phyloP scores from a whole-genome alignment of 176 grass and related monocot genomes.

The Oryza rufipogon region DNA sequence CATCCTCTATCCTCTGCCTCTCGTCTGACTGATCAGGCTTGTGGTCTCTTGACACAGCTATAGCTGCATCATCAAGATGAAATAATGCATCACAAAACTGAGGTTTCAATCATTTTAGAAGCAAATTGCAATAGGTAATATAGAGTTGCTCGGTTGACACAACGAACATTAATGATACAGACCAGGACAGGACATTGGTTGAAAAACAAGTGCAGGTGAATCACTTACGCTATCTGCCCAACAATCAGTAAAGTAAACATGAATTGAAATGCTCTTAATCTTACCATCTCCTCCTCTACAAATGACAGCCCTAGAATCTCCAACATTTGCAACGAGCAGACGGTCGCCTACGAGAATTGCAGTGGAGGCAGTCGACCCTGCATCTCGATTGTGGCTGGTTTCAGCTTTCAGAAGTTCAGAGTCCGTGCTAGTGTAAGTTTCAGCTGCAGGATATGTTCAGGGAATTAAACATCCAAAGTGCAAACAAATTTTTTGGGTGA shows the following conservation, averaged over 20 bases:
- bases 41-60: slow-evolving; percentile 86
- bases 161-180: neutral
- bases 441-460: slow-evolving; percentile 48
- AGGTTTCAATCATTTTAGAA: neutral
- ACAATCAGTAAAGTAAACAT: neutral
- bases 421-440: slow-evolving; percentile 83
- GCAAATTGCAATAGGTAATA: neutral
- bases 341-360: slow-evolving; percentile 84
- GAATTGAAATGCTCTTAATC: neutral
- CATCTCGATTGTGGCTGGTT: slow-evolving; percentile 65
- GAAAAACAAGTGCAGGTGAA: neutral
- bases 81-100: neutral
- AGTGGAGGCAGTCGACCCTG: slow-evolving; percentile 84
- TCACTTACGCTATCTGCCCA: no score
- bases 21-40: slow-evolving; percentile 86
- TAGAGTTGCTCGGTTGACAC: neutral
- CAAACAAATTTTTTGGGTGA: neutral
- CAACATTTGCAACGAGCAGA: slow-evolving; percentile 82
- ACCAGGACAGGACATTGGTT: neutral
- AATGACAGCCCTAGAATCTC: slow-evolving; percentile 88
- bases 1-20: slow-evolving; percentile 81
- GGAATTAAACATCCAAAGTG: neutral
- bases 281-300: slow-evolving; percentile 83
- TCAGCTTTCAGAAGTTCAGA: slow-evolving; percentile 81
- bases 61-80: slow-evolving; percentile 44